Evolutionary conservation across 2,329 filamentous ascomycete species (phyloP).

Genomic region (Sordariomycetes sp.): DNA sequence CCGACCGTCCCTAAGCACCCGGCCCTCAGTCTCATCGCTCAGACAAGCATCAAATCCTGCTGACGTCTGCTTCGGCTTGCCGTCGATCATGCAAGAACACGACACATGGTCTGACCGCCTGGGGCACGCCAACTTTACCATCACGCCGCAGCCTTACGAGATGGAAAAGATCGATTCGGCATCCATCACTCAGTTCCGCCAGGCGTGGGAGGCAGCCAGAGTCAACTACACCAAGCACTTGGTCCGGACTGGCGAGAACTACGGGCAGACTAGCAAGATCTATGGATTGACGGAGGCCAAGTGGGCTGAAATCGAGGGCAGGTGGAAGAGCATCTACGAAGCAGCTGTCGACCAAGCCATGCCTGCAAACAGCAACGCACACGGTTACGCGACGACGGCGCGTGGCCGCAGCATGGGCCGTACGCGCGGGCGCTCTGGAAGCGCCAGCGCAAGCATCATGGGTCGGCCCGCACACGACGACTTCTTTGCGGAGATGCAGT

Average conservation of each 20-base stretch:
- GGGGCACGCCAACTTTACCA: slow-evolving; percentile 90
- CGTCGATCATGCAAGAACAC: slow-evolving; percentile 56
- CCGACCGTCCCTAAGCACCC: slow-evolving; percentile 62
- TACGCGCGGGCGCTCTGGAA: slow-evolving; percentile 9
- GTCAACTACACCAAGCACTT: slow-evolving; percentile 85
- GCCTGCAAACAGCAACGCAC: slow-evolving; percentile 23
- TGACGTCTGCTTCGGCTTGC: slow-evolving; percentile 44
- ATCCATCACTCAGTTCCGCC: slow-evolving; percentile 52
- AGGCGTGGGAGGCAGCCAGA: slow-evolving; percentile 76
- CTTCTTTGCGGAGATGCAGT: slow-evolving; percentile 31
- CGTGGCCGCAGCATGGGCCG: slow-evolving; percentile 7
- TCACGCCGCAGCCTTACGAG: slow-evolving; percentile 71
- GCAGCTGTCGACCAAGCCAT: slow-evolving; percentile 36
- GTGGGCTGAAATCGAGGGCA: slow-evolving; percentile 70
- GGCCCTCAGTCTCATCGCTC: slow-evolving; percentile 71
- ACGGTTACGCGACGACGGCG: slow-evolving; percentile 14
- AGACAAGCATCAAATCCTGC: slow-evolving; percentile 28
- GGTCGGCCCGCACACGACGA: slow-evolving; percentile 18
- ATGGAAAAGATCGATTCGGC: slow-evolving; percentile 53
- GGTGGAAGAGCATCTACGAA: slow-evolving; percentile 66
- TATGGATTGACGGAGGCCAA: slow-evolving; percentile 81
- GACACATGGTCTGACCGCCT: slow-evolving; percentile 80
- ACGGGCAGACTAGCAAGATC: slow-evolving; percentile 80
- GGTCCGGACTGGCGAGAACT: slow-evolving; percentile 81
- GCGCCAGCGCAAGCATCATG: slow-evolving; percentile 27